A percentile compares a stretch with the other conserved stretches of the same genome.
Conservation (phyloP, 331 rosid genomes). For the Ulmus americana region DNA sequence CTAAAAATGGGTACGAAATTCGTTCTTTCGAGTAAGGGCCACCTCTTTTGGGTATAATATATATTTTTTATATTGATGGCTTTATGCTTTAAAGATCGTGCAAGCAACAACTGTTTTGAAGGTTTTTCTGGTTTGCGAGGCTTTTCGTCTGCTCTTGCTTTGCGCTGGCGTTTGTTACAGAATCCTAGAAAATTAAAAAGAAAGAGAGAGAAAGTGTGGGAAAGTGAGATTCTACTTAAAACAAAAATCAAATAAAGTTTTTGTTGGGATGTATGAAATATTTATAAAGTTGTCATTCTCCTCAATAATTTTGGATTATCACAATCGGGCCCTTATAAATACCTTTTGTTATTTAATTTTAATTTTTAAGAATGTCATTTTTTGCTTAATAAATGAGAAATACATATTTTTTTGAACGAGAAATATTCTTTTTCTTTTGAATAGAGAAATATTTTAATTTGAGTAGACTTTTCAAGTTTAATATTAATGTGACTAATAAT, state of each 20-base stretch:
- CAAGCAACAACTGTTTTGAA: constrained; percentile 33
- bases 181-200: constrained; percentile 13
- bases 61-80: neutral
- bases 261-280: neutral
- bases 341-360: too few relatives aligned
- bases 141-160: constrained; percentile 3
- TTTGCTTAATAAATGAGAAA: too few relatives aligned
- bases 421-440: too few relatives aligned
- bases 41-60: neutral
- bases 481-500: too few relatives aligned
- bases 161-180: constrained; percentile 17
- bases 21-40: constrained; percentile 9
- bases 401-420: too few relatives aligned
- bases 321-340: too few relatives aligned
- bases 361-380: too few relatives aligned
- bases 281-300: too few relatives aligned
- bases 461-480: too few relatives aligned
- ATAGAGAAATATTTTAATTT: too few relatives aligned
- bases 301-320: too few relatives aligned
- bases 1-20: constrained; percentile 13
- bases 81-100: constrained; percentile 39
- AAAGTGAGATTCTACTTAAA: constrained; percentile 20
- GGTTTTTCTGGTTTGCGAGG: constrained; percentile 18
- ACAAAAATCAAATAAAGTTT: neutral
- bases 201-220: constrained; percentile 12